phyloP scores from a whole-genome alignment of 371 early-diverging fungal species.

The Lichtheimia hyalospora region DNA sequence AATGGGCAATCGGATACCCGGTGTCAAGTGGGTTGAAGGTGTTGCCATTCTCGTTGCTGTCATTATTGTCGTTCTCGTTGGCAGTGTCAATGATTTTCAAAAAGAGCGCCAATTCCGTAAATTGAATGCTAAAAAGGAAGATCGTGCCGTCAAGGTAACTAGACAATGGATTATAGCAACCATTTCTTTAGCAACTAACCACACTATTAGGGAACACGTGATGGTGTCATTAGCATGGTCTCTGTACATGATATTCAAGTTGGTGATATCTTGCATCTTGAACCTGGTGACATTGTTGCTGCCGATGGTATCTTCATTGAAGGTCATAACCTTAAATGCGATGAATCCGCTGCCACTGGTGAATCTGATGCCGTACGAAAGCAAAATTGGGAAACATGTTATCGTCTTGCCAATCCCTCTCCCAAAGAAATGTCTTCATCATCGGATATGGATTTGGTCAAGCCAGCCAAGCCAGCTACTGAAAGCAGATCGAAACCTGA shows the following conservation, averaged over 20 bases:
- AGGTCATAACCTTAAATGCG: slow-evolving; percentile 84
- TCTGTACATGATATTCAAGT: slow-evolving; percentile 85
- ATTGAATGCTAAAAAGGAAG: slow-evolving; percentile 83
- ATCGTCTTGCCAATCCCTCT: slow-evolving; percentile 4
- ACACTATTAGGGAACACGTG: slow-evolving; percentile 63
- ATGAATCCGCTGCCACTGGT: slow-evolving; percentile 92
- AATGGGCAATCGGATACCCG: slow-evolving; percentile 36
- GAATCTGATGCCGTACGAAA: slow-evolving; percentile 83
- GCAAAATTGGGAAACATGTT: slow-evolving; percentile 38
- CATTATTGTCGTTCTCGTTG: slow-evolving; percentile 77
- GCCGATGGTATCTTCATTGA: slow-evolving; percentile 86
- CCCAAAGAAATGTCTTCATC: not conserved
- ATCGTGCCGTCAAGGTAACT: slow-evolving; percentile 69
- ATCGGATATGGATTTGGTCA: not conserved
- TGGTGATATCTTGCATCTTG: slow-evolving; percentile 87
- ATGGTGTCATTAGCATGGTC: slow-evolving; percentile 73
- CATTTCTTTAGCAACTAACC: not conserved
- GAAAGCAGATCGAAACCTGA: slow-evolving; percentile 40
- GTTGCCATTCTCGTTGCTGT: slow-evolving; percentile 82
- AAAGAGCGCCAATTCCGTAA: slow-evolving; percentile 86
- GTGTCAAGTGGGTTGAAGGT: slow-evolving; percentile 78
- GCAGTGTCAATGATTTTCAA: slow-evolving; percentile 82
- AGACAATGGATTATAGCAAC: slow-evolving; percentile 5
- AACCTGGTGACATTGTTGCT: slow-evolving; percentile 91
- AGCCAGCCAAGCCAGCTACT: not conserved